Conservation (phyloP, 805 yeast genomes). For the Wickerhamiella slavikovae region DNA sequence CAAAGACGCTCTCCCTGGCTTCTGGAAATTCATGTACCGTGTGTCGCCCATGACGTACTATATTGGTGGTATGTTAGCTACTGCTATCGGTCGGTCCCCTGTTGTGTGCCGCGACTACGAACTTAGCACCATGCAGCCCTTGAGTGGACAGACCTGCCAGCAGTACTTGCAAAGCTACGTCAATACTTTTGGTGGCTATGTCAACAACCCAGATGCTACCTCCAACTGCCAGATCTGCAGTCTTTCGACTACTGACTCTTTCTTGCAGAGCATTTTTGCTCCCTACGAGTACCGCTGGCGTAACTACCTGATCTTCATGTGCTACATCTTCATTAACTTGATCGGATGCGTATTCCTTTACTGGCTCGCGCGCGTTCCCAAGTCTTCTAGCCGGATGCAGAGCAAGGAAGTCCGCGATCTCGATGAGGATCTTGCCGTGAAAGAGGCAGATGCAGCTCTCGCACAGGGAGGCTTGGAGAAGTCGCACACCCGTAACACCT, state of each 20-base stretch:
- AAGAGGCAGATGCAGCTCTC: background rate
- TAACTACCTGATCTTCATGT: conserved; percentile 34
- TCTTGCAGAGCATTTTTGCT: conserved; percentile 22
- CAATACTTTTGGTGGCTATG: conserved; percentile 28
- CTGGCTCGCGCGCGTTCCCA: conserved; percentile 6
- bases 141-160: conserved; percentile 40
- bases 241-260: conserved; percentile 20
- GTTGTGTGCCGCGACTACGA: conserved; percentile 30
- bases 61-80: conserved; percentile 30
- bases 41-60: conserved; percentile 46
- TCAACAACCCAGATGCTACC: conserved; percentile 28
- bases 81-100: conserved; percentile 25
- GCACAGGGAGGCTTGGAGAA: too few relatives aligned
- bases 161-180: conserved; percentile 25
- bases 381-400: conserved; percentile 1
- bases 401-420: conserved; percentile 1
- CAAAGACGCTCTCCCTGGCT: conserved; percentile 36
- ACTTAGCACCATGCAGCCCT: conserved; percentile 28
- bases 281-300: conserved; percentile 33
- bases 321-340: conserved; percentile 33
- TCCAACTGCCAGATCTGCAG: conserved; percentile 21
- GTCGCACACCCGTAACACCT: too few relatives aligned
- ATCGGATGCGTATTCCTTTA: conserved; percentile 11
- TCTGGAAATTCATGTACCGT: conserved; percentile 66
- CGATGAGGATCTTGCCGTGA: conserved; percentile 3